These are phyloP conservation scores for Backusella luteola DNA, from an alignment of 192 early-diverging fungal species.

Conservation along the genomic window DNA sequence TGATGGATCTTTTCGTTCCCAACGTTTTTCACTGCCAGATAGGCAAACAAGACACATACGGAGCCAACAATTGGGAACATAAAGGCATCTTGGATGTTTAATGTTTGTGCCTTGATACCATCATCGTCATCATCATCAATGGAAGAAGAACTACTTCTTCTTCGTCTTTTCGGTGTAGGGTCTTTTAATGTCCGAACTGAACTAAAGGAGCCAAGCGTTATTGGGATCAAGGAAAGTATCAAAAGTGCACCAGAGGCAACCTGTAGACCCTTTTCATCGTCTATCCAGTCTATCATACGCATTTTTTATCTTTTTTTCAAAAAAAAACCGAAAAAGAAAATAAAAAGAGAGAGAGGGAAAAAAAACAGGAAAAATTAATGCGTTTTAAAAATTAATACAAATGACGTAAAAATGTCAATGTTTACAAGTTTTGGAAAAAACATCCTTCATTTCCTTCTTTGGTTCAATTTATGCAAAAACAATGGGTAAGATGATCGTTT, in stretches of 20 bases:
- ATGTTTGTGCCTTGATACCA: conserved; percentile 71
- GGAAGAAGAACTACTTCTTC: conserved; percentile 31
- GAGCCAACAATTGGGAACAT: conserved; percentile 93
- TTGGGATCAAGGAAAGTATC: conserved; percentile 82
- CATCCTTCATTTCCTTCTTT: neutral
- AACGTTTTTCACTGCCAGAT: conserved; percentile 59
- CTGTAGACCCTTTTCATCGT: conserved; percentile 44
- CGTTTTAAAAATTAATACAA: neutral
- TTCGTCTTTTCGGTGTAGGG: conserved; percentile 36
- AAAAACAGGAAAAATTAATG: conserved; percentile 9
- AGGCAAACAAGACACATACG: conserved; percentile 79
- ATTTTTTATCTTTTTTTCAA: neutral
- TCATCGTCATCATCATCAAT: conserved; percentile 56
- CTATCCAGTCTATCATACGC: neutral
- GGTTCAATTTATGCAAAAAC: neutral
- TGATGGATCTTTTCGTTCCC: neutral
- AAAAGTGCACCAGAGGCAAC: conserved; percentile 81
- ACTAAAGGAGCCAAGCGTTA: conserved; percentile 80
- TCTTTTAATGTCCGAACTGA: conserved; percentile 42
- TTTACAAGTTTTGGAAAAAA: conserved; percentile 11
- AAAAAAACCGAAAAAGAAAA: neutral
- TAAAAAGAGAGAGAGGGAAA: conserved; percentile 1
- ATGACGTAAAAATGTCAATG: conserved; percentile 3
- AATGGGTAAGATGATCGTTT: neutral
- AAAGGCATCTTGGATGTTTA: conserved; percentile 84